Evolutionary conservation across 2,329 filamentous ascomycete species (phyloP), one percentile per base, ranked within the genome.

Genomic region (Penicillium expansum): DNA sequence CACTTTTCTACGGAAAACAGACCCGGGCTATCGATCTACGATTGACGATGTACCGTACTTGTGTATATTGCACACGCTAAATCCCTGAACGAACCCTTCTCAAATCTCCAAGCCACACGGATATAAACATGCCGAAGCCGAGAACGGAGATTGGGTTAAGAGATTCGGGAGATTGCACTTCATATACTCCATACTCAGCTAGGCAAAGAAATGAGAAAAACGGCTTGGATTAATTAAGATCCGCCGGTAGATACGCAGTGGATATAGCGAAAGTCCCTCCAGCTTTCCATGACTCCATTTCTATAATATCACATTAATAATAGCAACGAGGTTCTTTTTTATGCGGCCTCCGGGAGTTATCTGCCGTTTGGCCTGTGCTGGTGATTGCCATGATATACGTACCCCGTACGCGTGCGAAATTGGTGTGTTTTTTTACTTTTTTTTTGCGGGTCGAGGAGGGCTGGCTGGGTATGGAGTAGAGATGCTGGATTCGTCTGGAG

Each of bases 181-280:
- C 43, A 22, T 48, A 8, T 24, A 51, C 20, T 41, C 39, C 27
- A 51, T 44, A 24, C 20, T 52, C 41, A 60, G 53, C 57, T 53
- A 60, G 54, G 39, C 52, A 57, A 58, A 51, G 45, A 55, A 39
- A 55, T 43, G 18, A 49, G 38, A 41, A 55, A 55, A 61, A 56
- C 39, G 48, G 52, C 38, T 45, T 56, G 44, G 20, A 32, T 50
- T 55, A 56, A 59, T 60, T 63, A 56, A 61, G 63, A 65, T 66
- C 61, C 62, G 53, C 58, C 11, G 24, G 62, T 62, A 62, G 63
- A 43, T 50, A 45, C 48, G 9, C 2, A 22, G 57, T 65, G 62
- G 62, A 63, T 22, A 56, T 22, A 57, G 59, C 39, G 35, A 57
- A 52, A 59, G 58, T 62, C 56, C 54, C 62, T 65, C 58, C 55